Conservation (phyloP, 2,329 filamentous ascomycete species). For the Rhynchosporium secalis region DNA sequence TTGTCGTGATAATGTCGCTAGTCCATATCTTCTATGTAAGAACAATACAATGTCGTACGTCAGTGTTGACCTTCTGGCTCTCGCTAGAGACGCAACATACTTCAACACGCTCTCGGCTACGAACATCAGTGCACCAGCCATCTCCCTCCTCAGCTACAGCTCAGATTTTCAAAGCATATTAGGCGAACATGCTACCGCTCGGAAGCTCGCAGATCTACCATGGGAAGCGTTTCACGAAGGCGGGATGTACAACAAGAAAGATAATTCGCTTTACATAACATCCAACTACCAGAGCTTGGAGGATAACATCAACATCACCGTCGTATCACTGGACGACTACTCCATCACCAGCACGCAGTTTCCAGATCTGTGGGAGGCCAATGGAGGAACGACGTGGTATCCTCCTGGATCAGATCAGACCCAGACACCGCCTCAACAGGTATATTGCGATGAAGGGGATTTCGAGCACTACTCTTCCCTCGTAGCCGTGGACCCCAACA, state of each 20-base stretch:
- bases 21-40: not conserved
- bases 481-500: conserved; percentile 8
- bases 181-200: conserved; percentile 11
- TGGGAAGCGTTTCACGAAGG: conserved; percentile 17
- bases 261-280: conserved; percentile 14
- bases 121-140: conserved; percentile 7
- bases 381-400: conserved; percentile 13
- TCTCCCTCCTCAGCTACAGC: conserved; percentile 12
- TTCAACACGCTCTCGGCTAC: conserved; percentile 11
- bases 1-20: not conserved
- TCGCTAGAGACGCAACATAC: conserved; percentile 16
- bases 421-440: conserved; percentile 15
- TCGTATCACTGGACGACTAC: conserved; percentile 16
- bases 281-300: conserved; percentile 12
- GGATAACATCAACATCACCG: conserved; percentile 16
- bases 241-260: conserved; percentile 18
- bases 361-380: conserved; percentile 10
- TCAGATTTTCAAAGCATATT: conserved; percentile 6
- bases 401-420: conserved; percentile 13
- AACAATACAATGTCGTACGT: conserved; percentile 8
- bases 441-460: conserved; percentile 14
- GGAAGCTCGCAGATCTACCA: conserved; percentile 15
- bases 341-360: conserved; percentile 14
- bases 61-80: conserved; percentile 14
- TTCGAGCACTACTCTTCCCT: conserved; percentile 14